Evolutionary conservation across 2,329 filamentous ascomycete species (phyloP).

Genomic region (Calonectria leucothoes): DNA sequence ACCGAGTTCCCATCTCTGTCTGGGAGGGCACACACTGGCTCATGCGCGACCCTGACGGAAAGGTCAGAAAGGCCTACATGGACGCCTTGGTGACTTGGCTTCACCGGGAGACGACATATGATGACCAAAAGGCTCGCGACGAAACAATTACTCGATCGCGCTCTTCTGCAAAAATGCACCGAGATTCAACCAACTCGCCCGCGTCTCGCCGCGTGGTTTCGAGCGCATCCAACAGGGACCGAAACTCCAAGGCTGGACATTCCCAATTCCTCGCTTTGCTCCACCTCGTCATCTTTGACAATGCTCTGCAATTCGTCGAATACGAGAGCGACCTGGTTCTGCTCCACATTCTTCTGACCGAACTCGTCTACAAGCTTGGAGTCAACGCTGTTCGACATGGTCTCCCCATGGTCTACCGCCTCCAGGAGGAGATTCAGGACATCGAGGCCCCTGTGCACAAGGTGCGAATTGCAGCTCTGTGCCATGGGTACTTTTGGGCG

Average conservation of each 20-base stretch:
- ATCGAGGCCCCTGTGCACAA: constrained; percentile 76
- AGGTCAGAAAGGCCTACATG: constrained; percentile 86
- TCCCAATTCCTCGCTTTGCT: constrained; percentile 85
- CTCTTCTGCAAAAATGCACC: constrained; percentile 54
- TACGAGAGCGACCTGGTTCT: constrained; percentile 81
- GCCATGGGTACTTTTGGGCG: constrained; percentile 90
- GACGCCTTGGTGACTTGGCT: constrained; percentile 89
- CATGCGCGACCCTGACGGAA: constrained; percentile 80
- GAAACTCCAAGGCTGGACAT: constrained; percentile 59
- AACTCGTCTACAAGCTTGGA: constrained; percentile 80
- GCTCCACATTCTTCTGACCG: constrained; percentile 80
- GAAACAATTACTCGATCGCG: constrained; percentile 61
- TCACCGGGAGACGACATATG: constrained; percentile 77
- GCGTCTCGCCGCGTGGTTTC: constrained; percentile 75
- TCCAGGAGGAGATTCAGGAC: constrained; percentile 85
- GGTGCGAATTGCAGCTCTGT: constrained; percentile 83
- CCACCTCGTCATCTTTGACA: constrained; percentile 91
- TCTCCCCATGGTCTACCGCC: constrained; percentile 86
- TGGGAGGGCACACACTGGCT: constrained; percentile 99
- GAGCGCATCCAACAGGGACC: constrained; percentile 72
- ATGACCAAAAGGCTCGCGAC: constrained; percentile 72
- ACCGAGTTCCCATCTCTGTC: constrained; percentile 80
- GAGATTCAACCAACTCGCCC: constrained; percentile 49
- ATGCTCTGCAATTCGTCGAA: constrained; percentile 78
- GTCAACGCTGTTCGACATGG: constrained; percentile 84